phyloP scores from a whole-genome alignment of 2,329 filamentous ascomycete species.

The Colletotrichum gigasporum region DNA sequence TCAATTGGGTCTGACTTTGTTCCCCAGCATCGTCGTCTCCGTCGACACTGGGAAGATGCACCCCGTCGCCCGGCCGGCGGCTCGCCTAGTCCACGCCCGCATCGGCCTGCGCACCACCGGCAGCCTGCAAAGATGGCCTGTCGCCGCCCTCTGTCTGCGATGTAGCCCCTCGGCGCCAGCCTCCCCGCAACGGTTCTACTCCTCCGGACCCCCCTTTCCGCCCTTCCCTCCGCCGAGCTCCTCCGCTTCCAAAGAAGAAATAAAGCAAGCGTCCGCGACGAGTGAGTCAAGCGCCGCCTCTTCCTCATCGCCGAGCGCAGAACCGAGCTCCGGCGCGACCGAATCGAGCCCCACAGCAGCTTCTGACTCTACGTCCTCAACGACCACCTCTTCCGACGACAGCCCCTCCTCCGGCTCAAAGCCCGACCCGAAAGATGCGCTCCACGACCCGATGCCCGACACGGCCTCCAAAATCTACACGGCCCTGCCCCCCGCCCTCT shows the following conservation, averaged over 20 bases:
- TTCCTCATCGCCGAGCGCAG: slow-evolving; percentile 7
- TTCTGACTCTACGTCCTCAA: slow-evolving; percentile 8
- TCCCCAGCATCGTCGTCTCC: background rate
- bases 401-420: background rate
- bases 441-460: slow-evolving; percentile 16
- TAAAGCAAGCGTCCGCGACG: slow-evolving; percentile 10
- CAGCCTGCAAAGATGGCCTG: slow-evolving; percentile 16
- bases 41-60: slow-evolving; percentile 6
- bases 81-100: slow-evolving; percentile 24
- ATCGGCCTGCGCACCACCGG: slow-evolving; percentile 14
- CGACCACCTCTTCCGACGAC: background rate
- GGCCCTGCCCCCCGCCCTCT: slow-evolving; percentile 50
- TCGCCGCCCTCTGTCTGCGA: background rate
- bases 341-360: background rate
- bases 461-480: slow-evolving; percentile 25
- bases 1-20: slow-evolving; percentile 11
- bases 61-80: slow-evolving; percentile 25
- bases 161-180: background rate
- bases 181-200: slow-evolving; percentile 4
- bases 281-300: background rate
- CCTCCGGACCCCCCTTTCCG: slow-evolving; percentile 10
- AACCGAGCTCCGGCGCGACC: slow-evolving; percentile 1
- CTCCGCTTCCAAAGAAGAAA: slow-evolving; percentile 14
- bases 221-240: slow-evolving; percentile 6
- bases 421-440: background rate